Evolutionary conservation across 2,329 filamentous ascomycete species (phyloP).

Genomic region (Beauveria pseudobassiana): DNA sequence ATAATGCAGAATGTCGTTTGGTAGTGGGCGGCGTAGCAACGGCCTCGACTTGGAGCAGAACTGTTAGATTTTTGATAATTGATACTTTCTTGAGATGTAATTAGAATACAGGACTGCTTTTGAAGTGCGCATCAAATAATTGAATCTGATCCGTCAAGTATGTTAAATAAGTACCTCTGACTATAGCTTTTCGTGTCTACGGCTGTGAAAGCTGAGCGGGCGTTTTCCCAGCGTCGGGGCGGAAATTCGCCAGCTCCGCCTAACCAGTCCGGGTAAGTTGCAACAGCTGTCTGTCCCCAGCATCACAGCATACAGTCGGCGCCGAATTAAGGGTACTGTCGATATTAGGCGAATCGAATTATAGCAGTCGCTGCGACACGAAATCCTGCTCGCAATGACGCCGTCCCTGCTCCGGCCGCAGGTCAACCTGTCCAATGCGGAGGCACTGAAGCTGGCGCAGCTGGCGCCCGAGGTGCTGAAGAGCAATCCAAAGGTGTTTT

Average conservation of each 20-base stretch:
- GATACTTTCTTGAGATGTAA: too few relatives aligned
- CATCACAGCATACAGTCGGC: neutral
- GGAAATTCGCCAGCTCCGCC: constrained; percentile 14
- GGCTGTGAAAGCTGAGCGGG: neutral
- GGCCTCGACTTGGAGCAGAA: neutral
- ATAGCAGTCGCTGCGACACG: neutral
- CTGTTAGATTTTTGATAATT: neutral
- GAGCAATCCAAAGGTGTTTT: constrained; percentile 46
- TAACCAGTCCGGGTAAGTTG: neutral
- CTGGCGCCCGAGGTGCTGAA: constrained; percentile 50
- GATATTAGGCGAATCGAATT: neutral
- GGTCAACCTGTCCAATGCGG: constrained; percentile 46
- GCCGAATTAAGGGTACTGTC: neutral
- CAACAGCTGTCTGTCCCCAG: constrained; percentile 1
- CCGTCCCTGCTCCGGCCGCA: constrained; percentile 50
- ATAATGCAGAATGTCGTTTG: neutral
- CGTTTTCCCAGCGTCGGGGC: neutral
- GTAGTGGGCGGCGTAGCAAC: too few relatives aligned
- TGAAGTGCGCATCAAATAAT: too few relatives aligned
- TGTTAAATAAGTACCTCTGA: neutral
- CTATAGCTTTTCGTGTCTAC: neutral
- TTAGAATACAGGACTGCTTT: too few relatives aligned
- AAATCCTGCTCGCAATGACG: constrained; percentile 30
- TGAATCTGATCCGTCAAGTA: too few relatives aligned
- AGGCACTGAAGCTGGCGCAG: constrained; percentile 52